A percentile compares a stretch with the other conserved stretches of the same genome.
Evolutionary conservation across 2,329 filamentous ascomycete species (phyloP).

Genomic region (Gaeumannomyces tritici): DNA sequence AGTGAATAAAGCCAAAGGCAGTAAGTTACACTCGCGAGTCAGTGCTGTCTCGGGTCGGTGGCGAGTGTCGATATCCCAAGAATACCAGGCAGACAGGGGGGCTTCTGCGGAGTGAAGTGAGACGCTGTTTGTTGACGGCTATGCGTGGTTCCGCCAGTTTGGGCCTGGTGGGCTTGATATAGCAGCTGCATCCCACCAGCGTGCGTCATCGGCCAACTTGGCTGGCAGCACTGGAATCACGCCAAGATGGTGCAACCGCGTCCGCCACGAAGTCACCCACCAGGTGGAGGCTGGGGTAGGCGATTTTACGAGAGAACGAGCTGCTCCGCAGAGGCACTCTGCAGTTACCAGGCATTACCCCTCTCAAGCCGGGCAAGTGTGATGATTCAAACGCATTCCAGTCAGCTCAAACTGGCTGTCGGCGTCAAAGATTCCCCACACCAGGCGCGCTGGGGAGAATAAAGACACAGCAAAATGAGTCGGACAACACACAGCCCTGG

Average conservation of each 20-base stretch:
- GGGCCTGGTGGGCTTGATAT: neutral
- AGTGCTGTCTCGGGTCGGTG: neutral
- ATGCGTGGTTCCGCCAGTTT: neutral
- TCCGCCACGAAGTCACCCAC: too few relatives aligned
- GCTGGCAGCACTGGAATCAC: neutral
- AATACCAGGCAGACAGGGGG: neutral
- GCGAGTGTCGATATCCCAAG: neutral
- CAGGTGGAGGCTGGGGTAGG: too few relatives aligned
- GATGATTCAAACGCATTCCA: neutral
- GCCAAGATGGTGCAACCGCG: neutral
- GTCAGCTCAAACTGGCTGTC: neutral
- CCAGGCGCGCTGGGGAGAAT: neutral
- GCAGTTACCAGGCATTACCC: neutral
- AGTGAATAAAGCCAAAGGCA: neutral
- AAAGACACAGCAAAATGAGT: neutral
- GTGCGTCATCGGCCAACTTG: neutral
- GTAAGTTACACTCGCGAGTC: neutral
- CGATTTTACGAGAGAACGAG: neutral
- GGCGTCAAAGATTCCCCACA: neutral
- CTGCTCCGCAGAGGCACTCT: neutral
- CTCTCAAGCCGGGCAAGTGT: neutral
- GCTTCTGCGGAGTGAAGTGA: neutral
- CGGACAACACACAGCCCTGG: conserved; percentile 1
- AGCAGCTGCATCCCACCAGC: neutral
- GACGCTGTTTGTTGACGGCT: neutral